Evolutionary conservation across 805 yeast species (phyloP), one percentile per base, ranked within the genome.

Genomic region (Ogataea wickerhamii): DNA sequence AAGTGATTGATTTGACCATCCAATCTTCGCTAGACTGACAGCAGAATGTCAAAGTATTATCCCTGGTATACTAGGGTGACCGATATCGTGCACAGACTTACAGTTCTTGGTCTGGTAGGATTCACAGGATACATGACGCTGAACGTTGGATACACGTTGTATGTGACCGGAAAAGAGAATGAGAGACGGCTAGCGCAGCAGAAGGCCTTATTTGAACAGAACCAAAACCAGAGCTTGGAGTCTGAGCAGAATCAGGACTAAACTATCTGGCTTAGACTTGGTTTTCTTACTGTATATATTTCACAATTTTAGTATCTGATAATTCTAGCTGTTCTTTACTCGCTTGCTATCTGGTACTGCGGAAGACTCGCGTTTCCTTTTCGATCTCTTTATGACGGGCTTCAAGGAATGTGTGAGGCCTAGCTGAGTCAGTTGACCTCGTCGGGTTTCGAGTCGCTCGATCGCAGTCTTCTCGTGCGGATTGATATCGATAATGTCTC

Each of bases 31-130:
- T n/a, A n/a, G n/a, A n/a, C 11, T 22, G 12, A 8, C 25, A 22
- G 14, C 38, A 43, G 22, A 21, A 72, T 72, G 77, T 61, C 76
- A 18, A 64, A 61, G 52, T 67, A 68, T 52, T 74, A 75, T 56
- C 85, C 89, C 32, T 83, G 91, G 91, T 82, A 82, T 58, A 78
- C 82, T 2, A 80, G 76, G 59, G 78, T 74, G 3, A 76, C 86
- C 2, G 91, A 83, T 59, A 73, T 82, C 28, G 73, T 72, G 19
- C 91, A 83, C 61, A 80, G 91, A 64, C 59, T 82, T 42, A 79
- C 87, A 0, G 88, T 83, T 31, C 56, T 82, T 17, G 72, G 82
- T 3, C 66, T 83, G 21, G 73, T 80, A 16, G 89, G 89, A 8
- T 56, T 61, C 44, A 58, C 68, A 2, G 40, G 56, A 36, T 76